Percentiles rank a stretch among this genome's conserved stretches.
Evolutionary conservation across 75 land plant genomes (phyloP).

Genomic region (Isoetes taiwanensis): DNA sequence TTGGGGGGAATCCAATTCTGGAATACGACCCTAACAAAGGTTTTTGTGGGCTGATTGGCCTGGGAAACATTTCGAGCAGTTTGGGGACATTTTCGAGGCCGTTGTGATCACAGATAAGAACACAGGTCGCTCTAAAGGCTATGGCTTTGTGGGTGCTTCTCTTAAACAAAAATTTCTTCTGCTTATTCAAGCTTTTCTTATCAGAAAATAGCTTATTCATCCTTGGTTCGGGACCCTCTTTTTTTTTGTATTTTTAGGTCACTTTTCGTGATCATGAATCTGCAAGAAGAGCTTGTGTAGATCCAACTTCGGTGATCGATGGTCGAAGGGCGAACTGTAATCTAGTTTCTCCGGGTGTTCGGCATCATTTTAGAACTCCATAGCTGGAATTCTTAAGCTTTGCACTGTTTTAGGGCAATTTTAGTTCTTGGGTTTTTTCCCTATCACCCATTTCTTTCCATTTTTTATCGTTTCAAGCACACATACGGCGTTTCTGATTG

Average conservation of each 20-base stretch:
- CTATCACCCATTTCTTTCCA: no score
- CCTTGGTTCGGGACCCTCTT: neutral
- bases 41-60: conserved; percentile 2
- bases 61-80: conserved; percentile 5
- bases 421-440: no score
- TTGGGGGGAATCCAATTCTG: no score
- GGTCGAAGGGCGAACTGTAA: conserved; percentile 93
- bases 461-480: no score
- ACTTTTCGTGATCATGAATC: conserved; percentile 80
- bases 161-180: neutral
- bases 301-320: conserved; percentile 81
- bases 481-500: no score
- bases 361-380: no score
- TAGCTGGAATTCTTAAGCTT: no score
- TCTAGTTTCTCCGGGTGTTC: conserved; percentile 75
- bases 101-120: conserved; percentile 6
- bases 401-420: no score
- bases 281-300: conserved; percentile 78
- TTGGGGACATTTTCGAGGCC: conserved; percentile 4
- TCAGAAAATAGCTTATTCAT: neutral
- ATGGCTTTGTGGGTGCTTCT: conserved; percentile 3
- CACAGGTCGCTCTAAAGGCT: conserved; percentile 4
- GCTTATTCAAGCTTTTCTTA: neutral
- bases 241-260: conserved; percentile 32
- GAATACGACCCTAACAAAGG: neutral